phyloP scores from a whole-genome alignment of 805 yeast genomes.

The Saccharomyces paradoxus region DNA sequence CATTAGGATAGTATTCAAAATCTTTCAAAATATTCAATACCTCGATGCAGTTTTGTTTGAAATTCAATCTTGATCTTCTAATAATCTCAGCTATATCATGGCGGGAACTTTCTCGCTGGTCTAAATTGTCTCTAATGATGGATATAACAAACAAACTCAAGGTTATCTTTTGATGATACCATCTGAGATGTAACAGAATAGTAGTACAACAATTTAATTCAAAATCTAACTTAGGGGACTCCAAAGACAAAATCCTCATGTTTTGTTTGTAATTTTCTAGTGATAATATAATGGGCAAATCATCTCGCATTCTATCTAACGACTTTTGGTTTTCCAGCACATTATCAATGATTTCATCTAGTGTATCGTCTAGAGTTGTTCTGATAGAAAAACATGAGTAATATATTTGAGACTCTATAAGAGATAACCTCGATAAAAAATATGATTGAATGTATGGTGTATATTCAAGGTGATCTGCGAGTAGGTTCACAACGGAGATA shows the following conservation, averaged over 20 bases:
- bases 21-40: conserved; percentile 2
- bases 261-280: conserved; percentile 8
- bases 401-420: conserved; percentile 6
- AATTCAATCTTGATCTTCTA: neutral
- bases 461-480: conserved; percentile 2
- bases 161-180: conserved; percentile 3
- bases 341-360: conserved; percentile 11
- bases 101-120: conserved; percentile 1
- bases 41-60: neutral
- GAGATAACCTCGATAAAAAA: conserved; percentile 5
- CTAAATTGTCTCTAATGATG: conserved; percentile 12
- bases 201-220: conserved; percentile 7
- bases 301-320: conserved; percentile 8
- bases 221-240: conserved; percentile 3
- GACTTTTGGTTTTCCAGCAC: conserved; percentile 2
- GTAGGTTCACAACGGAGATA: conserved; percentile 3
- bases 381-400: conserved; percentile 5
- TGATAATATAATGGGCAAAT: conserved; percentile 8
- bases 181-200: conserved; percentile 8
- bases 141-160: conserved; percentile 9
- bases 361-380: conserved; percentile 4
- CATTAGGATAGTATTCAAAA: conserved; percentile 3
- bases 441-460: conserved; percentile 5
- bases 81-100: conserved; percentile 1
- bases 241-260: conserved; percentile 3